Evolutionary conservation across 164 flowering plant species (phyloP).

Genomic region (Magnolia kwangsiensis): DNA sequence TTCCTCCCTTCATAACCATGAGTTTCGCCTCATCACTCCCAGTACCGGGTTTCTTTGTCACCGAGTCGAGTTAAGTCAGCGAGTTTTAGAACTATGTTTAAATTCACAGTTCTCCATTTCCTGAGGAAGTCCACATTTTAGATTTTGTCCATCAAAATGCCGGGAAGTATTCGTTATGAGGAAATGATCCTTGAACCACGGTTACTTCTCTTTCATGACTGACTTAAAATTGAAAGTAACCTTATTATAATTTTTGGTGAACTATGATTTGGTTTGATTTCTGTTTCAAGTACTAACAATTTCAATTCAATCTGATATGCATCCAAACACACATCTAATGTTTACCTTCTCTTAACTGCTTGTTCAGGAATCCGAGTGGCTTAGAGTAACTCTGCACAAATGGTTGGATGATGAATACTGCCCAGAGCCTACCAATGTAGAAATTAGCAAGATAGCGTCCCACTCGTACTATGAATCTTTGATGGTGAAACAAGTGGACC

Average conservation of each 20-base stretch:
- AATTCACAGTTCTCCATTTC: background rate
- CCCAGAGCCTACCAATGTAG: constrained; percentile 77
- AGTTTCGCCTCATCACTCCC: too few species aligned
- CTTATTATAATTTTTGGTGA: background rate
- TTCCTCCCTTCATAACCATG: too few species aligned
- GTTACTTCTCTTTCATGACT: background rate
- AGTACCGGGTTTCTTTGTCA: too few species aligned
- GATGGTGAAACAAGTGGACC: constrained; percentile 47
- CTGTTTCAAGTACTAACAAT: background rate
- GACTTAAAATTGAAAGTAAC: background rate
- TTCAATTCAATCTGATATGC: background rate
- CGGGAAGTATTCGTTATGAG: background rate
- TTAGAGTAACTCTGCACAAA: constrained; percentile 70
- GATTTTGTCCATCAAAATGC: background rate
- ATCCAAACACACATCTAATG: too few species aligned
- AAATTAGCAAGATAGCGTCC: constrained; percentile 84
- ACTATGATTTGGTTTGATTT: background rate
- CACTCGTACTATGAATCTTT: constrained; percentile 61
- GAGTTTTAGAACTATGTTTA: too few species aligned
- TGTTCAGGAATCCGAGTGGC: constrained; percentile 92
- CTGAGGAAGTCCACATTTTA: background rate
- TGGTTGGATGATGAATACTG: constrained; percentile 99
- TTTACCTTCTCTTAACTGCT: background rate
- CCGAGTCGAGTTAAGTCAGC: too few species aligned
- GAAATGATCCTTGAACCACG: background rate